These are phyloP conservation scores for Lodderomyces jiufengensis DNA, from an alignment of 1,139 yeast genomes.

Conservation along the genomic window DNA sequence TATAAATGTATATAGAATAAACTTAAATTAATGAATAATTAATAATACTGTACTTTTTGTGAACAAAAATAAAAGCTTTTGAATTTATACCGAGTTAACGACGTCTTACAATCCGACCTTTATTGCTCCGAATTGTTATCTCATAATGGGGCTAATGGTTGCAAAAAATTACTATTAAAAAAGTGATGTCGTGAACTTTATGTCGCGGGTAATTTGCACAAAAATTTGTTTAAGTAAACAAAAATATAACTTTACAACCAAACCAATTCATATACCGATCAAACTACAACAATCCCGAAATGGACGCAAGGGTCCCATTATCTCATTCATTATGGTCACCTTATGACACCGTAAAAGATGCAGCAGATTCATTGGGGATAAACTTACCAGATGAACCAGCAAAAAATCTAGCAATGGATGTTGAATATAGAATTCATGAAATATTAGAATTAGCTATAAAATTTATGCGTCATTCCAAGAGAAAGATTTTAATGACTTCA, in stretches of 20 bases:
- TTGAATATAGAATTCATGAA: conserved; percentile 94
- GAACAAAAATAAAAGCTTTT: too few relatives aligned
- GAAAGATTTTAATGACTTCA: conserved; percentile 74
- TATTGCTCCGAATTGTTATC: too few relatives aligned
- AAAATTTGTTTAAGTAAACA: neutral
- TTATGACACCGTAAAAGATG: conserved; percentile 93
- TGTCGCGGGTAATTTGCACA: too few relatives aligned
- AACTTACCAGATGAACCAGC: conserved; percentile 89
- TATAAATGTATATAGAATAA: conserved; percentile 6
- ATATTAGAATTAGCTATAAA: conserved; percentile 92
- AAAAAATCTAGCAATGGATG: conserved; percentile 96
- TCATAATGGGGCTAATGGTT: too few relatives aligned
- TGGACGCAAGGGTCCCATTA: conserved; percentile 49
- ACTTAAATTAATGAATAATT: too few relatives aligned
- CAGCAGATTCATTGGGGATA: conserved; percentile 87
- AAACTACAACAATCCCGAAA: conserved; percentile 9
- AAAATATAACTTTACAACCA: conserved; percentile 4
- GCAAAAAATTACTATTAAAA: too few relatives aligned
- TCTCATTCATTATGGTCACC: conserved; percentile 98
- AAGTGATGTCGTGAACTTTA: too few relatives aligned
- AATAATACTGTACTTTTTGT: too few relatives aligned
- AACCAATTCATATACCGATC: neutral
- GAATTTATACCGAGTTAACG: too few relatives aligned
- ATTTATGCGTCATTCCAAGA: conserved; percentile 91
- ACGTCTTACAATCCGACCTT: too few relatives aligned